Percentiles rank a stretch among this genome's conserved stretches.
Evolutionary conservation across 441 rosid genomes (phyloP).

Genomic region (Breynia disticha): DNA sequence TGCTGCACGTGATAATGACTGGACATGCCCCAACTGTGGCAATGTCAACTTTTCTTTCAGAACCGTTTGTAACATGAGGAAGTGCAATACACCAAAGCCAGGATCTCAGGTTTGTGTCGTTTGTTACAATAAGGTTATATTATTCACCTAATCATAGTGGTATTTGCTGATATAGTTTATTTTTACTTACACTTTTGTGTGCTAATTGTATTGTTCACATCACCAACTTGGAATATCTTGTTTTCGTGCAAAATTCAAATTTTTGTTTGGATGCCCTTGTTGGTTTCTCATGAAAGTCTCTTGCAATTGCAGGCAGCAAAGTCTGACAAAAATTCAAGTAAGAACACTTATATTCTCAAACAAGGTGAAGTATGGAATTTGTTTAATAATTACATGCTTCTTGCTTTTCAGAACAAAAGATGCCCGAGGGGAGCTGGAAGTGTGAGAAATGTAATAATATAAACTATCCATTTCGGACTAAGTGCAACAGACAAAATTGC

Average conservation of each 20-base stretch:
- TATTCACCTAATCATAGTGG: not conserved
- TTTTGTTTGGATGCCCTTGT: not conserved
- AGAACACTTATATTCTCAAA: conserved; percentile 23
- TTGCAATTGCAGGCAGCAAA: conserved; percentile 52
- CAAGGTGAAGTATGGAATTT: conserved; percentile 8
- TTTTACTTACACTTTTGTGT: no score
- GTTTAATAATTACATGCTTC: conserved; percentile 19
- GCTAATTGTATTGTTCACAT: no score
- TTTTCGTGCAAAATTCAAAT: no score
- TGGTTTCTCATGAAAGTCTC: conserved; percentile 10
- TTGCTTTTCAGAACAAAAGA: conserved; percentile 63
- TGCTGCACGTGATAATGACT: conserved; percentile 81
- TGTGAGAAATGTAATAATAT: conserved; percentile 92
- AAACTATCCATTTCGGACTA: conserved; percentile 91
- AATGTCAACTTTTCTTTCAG: conserved; percentile 94
- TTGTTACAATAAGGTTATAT: conserved; percentile 1
- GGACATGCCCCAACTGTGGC: conserved; percentile 98
- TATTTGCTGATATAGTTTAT: no score
- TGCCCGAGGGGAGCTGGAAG: conserved; percentile 99
- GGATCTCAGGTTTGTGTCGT: conserved; percentile 75
- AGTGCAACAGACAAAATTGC: conserved; percentile 95
- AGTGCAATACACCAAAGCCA: conserved; percentile 96
- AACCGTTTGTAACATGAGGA: conserved; percentile 94
- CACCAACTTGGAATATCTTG: not conserved
- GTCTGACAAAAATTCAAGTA: conserved; percentile 71